Conservation (phyloP, 2,329 filamentous ascomycete genomes). For the Verticillium dahliae region DNA sequence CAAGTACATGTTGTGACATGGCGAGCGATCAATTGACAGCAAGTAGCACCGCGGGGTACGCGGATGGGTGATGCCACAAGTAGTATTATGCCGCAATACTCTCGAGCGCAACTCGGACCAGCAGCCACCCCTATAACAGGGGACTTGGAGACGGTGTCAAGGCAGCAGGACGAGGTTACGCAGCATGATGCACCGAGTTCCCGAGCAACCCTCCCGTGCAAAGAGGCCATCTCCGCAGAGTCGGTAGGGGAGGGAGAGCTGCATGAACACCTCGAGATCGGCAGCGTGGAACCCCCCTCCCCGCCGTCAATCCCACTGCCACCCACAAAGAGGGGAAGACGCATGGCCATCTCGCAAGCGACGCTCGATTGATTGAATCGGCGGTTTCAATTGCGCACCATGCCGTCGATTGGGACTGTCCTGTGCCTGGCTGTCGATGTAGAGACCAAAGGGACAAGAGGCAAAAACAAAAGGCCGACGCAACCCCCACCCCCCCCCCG, state of each 20-base stretch:
- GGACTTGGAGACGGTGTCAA: neutral
- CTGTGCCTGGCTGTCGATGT: neutral
- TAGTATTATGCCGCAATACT: no score
- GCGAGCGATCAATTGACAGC: no score
- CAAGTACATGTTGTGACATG: no score
- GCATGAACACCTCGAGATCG: neutral
- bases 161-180: neutral
- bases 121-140: neutral
- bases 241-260: neutral
- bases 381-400: no score
- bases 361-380: neutral
- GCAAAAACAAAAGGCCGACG: neutral
- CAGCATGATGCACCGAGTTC: neutral
- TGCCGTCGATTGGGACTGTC: no score
- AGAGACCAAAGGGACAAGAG: neutral
- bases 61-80: no score
- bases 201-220: neutral
- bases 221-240: neutral
- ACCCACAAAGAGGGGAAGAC: neutral
- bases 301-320: neutral
- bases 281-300: neutral
- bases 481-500: neutral
- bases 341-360: neutral
- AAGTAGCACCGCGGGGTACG: no score
- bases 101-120: no score